Evolutionary conservation across 176 grass and related monocot species (phyloP).

Genomic region (Cocos nucifera): DNA sequence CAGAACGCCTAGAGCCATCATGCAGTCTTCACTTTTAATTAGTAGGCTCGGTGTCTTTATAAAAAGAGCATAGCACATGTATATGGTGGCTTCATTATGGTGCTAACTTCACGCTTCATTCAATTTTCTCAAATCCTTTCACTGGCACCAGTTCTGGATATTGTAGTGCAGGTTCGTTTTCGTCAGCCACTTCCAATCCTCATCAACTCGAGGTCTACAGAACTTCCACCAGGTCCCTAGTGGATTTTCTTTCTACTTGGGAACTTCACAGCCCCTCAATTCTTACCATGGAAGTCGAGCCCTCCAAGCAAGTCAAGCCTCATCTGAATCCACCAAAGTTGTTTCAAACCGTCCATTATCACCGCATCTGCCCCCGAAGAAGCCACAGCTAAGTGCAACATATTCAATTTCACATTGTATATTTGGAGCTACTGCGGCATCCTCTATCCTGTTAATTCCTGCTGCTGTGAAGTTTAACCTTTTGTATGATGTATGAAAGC

Average conservation of each 20-base stretch:
- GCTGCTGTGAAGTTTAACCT: conserved; percentile 10
- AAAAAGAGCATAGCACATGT: too few relatives aligned
- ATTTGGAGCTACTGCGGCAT: conserved; percentile 31
- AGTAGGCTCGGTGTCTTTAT: too few relatives aligned
- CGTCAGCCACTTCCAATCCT: conserved; percentile 4
- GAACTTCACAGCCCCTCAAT: conserved; percentile 15
- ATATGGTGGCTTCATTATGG: too few relatives aligned
- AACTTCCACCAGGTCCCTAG: neutral
- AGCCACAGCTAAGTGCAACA: conserved; percentile 59
- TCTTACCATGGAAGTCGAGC: neutral
- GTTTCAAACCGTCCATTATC: conserved; percentile 67
- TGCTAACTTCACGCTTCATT: too few relatives aligned
- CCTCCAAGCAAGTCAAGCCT: conserved; percentile 30
- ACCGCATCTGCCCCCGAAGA: conserved; percentile 77
- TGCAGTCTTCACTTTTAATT: too few relatives aligned
- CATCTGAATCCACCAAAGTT: conserved; percentile 7
- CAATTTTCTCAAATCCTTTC: conserved; percentile 28
- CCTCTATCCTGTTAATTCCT: conserved; percentile 50
- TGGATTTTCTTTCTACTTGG: conserved; percentile 14
- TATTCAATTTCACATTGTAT: conserved; percentile 76
- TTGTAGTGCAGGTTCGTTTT: neutral
- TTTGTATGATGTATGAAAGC: neutral
- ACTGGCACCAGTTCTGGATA: conserved; percentile 14
- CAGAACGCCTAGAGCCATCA: neutral
- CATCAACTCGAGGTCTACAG: conserved; percentile 18